Conservation (phyloP, 2,329 filamentous ascomycete genomes). For the Epichloe gansuensis region DNA sequence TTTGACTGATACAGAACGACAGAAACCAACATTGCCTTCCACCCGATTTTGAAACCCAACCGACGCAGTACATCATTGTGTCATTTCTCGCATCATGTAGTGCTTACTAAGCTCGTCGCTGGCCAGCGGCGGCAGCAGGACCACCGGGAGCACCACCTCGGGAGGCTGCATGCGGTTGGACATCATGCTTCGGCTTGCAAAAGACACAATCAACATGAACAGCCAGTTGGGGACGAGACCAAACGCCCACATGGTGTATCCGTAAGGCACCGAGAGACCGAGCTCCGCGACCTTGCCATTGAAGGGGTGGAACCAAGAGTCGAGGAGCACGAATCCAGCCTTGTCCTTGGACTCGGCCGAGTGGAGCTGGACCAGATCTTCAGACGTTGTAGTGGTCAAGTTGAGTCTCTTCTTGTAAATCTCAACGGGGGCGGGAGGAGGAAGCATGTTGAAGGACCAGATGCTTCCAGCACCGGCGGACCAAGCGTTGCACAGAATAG, state of each 20-base stretch:
- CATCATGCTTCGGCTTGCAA: constrained; percentile 65
- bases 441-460: constrained; percentile 56
- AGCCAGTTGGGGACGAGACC: constrained; percentile 60
- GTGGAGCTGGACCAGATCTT: constrained; percentile 50
- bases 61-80: background rate
- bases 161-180: constrained; percentile 21
- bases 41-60: background rate
- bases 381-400: constrained; percentile 52
- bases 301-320: constrained; percentile 67
- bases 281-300: constrained; percentile 54
- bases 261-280: constrained; percentile 50
- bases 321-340: constrained; percentile 35
- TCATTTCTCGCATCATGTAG: background rate
- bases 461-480: constrained; percentile 51
- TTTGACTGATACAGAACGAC: background rate
- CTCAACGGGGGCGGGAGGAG: constrained; percentile 49
- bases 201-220: constrained; percentile 65
- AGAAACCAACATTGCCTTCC: background rate
- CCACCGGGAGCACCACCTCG: constrained; percentile 7
- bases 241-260: constrained; percentile 56
- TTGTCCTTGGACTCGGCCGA: constrained; percentile 39
- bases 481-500: constrained; percentile 65
- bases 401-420: constrained; percentile 57
- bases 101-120: constrained; percentile 2
- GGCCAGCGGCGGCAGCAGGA: constrained; percentile 3